Percentiles rank a stretch among this genome's conserved stretches.
phyloP scores from a whole-genome alignment of 345 rosid species.

The Populus tremula region DNA sequence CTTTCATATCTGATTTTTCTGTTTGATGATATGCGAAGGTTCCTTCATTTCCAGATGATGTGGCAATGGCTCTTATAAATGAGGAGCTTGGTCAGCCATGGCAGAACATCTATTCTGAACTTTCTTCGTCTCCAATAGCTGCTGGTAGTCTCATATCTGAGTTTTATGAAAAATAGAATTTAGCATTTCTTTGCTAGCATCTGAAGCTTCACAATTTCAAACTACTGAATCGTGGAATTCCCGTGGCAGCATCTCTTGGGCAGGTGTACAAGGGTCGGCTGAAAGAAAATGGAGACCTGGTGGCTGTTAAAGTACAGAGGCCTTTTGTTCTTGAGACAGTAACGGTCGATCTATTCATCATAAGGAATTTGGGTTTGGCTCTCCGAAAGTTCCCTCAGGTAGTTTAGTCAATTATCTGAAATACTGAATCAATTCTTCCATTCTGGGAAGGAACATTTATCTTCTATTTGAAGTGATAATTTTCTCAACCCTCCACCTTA shows the following conservation, averaged over 20 bases:
- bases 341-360: constrained; percentile 77
- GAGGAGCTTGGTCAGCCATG: constrained; percentile 97
- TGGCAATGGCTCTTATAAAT: constrained; percentile 90
- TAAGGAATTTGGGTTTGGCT: constrained; percentile 76
- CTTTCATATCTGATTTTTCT: constrained; percentile 23
- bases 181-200: constrained; percentile 5
- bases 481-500: not conserved
- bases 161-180: not conserved
- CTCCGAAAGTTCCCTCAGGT: constrained; percentile 96
- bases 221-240: constrained; percentile 14
- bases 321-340: constrained; percentile 98
- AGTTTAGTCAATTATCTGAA: constrained; percentile 1
- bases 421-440: not conserved
- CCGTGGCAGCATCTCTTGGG: constrained; percentile 82
- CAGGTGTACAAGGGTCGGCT: constrained; percentile 90
- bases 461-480: constrained; percentile 6
- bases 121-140: constrained; percentile 92
- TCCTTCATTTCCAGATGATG: constrained; percentile 96
- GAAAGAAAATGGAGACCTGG: constrained; percentile 85
- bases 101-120: constrained; percentile 79
- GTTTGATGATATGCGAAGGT: constrained; percentile 59
- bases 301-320: constrained; percentile 95
- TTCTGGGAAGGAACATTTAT: not conserved
- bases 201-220: not conserved
- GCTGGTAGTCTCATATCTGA: constrained; percentile 57